Conservation (phyloP, 306 rosid genomes). For the Cicer pinnatifidum region DNA sequence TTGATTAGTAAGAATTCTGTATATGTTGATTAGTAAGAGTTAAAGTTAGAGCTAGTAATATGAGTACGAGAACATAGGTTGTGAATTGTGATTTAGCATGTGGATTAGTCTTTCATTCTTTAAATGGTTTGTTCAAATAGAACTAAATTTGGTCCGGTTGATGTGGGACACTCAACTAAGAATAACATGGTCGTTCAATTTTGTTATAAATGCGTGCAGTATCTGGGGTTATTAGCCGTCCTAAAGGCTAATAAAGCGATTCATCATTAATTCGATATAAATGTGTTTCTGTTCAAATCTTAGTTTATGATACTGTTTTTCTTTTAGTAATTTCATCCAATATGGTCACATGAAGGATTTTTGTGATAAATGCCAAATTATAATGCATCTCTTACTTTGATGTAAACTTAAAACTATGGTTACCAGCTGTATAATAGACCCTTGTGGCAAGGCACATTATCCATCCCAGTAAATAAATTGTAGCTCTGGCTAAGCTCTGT, state of each 20-base stretch:
- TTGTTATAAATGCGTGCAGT: slow-evolving; percentile 13
- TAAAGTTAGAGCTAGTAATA: too few relatives aligned
- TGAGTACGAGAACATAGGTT: too few relatives aligned
- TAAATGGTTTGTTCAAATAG: background rate
- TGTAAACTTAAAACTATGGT: too few relatives aligned
- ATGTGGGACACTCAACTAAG: slow-evolving; percentile 21
- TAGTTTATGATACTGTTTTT: slow-evolving; percentile 6
- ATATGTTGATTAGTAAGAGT: too few relatives aligned
- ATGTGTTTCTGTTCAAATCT: background rate
- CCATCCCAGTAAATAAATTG: too few relatives aligned
- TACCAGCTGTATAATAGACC: too few relatives aligned
- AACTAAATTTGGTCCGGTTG: slow-evolving; percentile 23
- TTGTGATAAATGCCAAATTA: too few relatives aligned
- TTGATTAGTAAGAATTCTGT: too few relatives aligned
- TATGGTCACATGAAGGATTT: slow-evolving; percentile 48
- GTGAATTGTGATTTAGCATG: too few relatives aligned
- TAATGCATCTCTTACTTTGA: too few relatives aligned
- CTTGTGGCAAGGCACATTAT: too few relatives aligned
- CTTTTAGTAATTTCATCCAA: slow-evolving; percentile 51
- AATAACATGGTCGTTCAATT: slow-evolving; percentile 20
- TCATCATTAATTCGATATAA: background rate
- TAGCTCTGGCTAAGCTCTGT: too few relatives aligned
- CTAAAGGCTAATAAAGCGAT: background rate
- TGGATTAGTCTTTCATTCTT: background rate
- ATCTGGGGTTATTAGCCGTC: slow-evolving; percentile 25